phyloP scores from a whole-genome alignment of 108 stramenopile genomes.

The Fistulifera pelliculosa region DNA sequence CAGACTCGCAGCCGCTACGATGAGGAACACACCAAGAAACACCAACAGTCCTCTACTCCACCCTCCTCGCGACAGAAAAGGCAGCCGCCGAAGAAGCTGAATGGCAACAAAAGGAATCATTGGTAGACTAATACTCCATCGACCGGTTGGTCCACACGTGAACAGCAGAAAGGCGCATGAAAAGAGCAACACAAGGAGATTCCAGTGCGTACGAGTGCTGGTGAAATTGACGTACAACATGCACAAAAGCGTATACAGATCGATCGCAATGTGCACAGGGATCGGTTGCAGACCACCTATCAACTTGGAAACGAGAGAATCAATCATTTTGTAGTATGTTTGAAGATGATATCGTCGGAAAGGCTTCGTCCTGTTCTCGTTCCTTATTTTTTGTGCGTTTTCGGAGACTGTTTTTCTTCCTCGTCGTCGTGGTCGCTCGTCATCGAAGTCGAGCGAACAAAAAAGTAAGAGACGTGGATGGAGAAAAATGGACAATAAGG shows the following conservation, averaged over 20 bases:
- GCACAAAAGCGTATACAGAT: constrained; percentile 4
- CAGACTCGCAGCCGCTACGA: constrained; percentile 11
- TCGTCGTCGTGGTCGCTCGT: too few relatives aligned
- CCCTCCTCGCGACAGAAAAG: not conserved
- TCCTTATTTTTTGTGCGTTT: too few relatives aligned
- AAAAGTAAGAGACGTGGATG: too few relatives aligned
- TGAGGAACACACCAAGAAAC: constrained; percentile 11
- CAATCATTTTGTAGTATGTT: too few relatives aligned
- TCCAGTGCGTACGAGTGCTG: not conserved
- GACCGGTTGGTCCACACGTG: constrained; percentile 32
- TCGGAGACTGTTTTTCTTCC: too few relatives aligned
- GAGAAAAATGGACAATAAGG: too few relatives aligned
- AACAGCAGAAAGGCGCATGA: constrained; percentile 7
- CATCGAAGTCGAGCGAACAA: too few relatives aligned
- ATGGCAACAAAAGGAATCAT: constrained; percentile 38
- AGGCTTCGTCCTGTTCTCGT: too few relatives aligned
- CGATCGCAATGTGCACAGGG: constrained; percentile 2
- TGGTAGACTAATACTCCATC: constrained; percentile 53
- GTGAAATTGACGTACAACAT: constrained; percentile 4
- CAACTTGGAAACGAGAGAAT: not conserved
- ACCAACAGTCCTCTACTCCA: constrained; percentile 8
- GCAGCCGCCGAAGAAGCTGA: constrained; percentile 15
- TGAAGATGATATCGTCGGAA: too few relatives aligned
- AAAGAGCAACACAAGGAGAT: constrained; percentile 2
- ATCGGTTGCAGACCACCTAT: constrained; percentile 13